Evolutionary conservation across 2,329 filamentous ascomycete species (phyloP).

Genomic region (Endocalyx cinctus): DNA sequence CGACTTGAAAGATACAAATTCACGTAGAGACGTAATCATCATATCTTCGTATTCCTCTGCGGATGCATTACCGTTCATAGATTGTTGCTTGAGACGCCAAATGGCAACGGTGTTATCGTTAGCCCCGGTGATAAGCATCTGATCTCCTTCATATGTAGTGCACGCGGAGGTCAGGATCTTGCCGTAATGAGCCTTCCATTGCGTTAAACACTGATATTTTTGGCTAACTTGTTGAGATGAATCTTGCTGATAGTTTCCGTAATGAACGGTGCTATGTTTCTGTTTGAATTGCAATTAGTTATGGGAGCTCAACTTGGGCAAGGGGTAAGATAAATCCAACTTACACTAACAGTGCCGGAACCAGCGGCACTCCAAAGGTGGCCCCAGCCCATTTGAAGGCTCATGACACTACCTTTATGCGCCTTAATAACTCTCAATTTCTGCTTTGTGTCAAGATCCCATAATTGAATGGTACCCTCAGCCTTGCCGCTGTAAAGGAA

Average conservation of each 20-base stretch:
- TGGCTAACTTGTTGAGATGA: slow-evolving; percentile 58
- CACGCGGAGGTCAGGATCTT: slow-evolving; percentile 82
- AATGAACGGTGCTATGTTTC: slow-evolving; percentile 65
- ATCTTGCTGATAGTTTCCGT: slow-evolving; percentile 49
- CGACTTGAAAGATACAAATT: slow-evolving; percentile 89
- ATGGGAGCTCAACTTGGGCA: slow-evolving; percentile 15
- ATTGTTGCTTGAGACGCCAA: slow-evolving; percentile 66
- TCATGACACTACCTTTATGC: slow-evolving; percentile 77
- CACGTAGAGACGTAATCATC: slow-evolving; percentile 67
- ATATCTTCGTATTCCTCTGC: slow-evolving; percentile 44
- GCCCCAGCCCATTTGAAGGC: slow-evolving; percentile 79
- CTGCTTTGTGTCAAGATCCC: slow-evolving; percentile 94
- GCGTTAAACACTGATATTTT: slow-evolving; percentile 73
- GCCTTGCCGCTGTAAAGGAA: slow-evolving; percentile 90
- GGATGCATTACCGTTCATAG: slow-evolving; percentile 29
- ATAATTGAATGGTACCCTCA: slow-evolving; percentile 85
- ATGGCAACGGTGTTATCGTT: slow-evolving; percentile 87
- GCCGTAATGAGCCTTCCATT: slow-evolving; percentile 80
- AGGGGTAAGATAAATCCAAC: slow-evolving; percentile 26
- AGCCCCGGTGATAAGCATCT: slow-evolving; percentile 90
- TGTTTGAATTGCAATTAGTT: slow-evolving; percentile 22
- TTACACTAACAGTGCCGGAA: slow-evolving; percentile 79
- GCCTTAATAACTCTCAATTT: slow-evolving; percentile 81
- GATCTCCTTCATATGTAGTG: slow-evolving; percentile 62
- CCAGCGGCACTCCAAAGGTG: slow-evolving; percentile 84